Percentiles rank a stretch among this genome's conserved stretches.
phyloP scores from a whole-genome alignment of 805 yeast species.

The Starmera amethionina region DNA sequence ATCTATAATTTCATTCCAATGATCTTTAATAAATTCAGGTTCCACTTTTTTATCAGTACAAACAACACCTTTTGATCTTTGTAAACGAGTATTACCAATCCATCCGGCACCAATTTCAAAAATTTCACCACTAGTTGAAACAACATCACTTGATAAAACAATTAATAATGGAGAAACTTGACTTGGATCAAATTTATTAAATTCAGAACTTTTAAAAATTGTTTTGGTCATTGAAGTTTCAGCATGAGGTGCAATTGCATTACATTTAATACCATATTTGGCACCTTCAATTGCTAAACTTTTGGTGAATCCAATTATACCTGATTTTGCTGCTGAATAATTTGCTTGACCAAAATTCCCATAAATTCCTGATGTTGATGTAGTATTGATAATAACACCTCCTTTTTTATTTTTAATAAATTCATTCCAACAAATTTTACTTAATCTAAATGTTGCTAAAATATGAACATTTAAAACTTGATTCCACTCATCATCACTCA shows the following conservation, averaged over 20 bases:
- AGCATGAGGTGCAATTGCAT: slow-evolving; percentile 93
- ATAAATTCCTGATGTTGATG: slow-evolving; percentile 94
- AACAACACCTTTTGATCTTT: slow-evolving; percentile 80
- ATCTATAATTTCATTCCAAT: slow-evolving; percentile 58
- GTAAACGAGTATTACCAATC: slow-evolving; percentile 93
- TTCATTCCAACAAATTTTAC: slow-evolving; percentile 89
- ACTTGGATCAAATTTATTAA: slow-evolving; percentile 75
- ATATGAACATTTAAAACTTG: slow-evolving; percentile 75
- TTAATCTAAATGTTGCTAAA: slow-evolving; percentile 68
- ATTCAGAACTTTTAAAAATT: slow-evolving; percentile 69
- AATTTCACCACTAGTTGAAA: slow-evolving; percentile 63
- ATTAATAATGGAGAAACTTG: slow-evolving; percentile 89
- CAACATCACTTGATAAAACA: slow-evolving; percentile 63
- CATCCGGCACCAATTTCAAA: slow-evolving; percentile 96
- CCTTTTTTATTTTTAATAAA: slow-evolving; percentile 58
- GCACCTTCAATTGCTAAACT: slow-evolving; percentile 90
- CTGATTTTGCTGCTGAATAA: slow-evolving; percentile 90
- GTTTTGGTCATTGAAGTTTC: slow-evolving; percentile 96
- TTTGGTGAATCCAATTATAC: slow-evolving; percentile 73
- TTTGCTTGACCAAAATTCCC: slow-evolving; percentile 98
- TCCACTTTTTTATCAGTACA: slow-evolving; percentile 32
- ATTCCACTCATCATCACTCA: slow-evolving; percentile 80
- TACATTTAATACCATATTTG: slow-evolving; percentile 62
- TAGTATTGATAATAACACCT: slow-evolving; percentile 79
- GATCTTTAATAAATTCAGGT: slow-evolving; percentile 62